Base-by-base conservation (phyloP, 2,329 filamentous ascomycete species). In the Phaeosphaeria sp. region DNA sequence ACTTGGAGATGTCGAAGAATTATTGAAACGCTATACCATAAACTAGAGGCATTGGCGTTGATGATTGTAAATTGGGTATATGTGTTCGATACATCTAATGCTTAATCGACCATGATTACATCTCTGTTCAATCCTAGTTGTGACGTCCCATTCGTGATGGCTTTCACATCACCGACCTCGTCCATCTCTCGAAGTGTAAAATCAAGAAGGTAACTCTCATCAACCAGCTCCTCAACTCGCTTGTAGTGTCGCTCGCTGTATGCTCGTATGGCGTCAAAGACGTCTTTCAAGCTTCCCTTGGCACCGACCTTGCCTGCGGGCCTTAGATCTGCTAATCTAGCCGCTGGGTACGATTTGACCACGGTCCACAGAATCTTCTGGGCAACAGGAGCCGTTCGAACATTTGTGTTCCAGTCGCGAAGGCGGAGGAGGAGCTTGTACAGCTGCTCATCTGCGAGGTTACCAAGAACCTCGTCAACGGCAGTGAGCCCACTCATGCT, bases 351-450 rank as follows among this genome's bases (percentile, higher is more conserved):
- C 58, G 88, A 90, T 64, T 88, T 87, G 51, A 97, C 87, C 7
- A 99, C 73, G 1, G 90, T 87, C 81, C 88, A 90, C 7, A 99
- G 80, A 15, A 99, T 89, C 33, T 89, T 87, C 78, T 99, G 95
- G 0, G 95, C 91, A 1, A 98, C 88, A 5, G 89, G 85, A 0
- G 93, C 89, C 3, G 92, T 96, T 60, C 92, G 86, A 0, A 92
- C 93, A 68, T 98, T 98, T 4, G 95, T 96, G 75, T 99, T 99
- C 95, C 95, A 99, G 79, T 99, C 95, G 46, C 96, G 86, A 46
- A 97, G 79, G 57, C 95, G 85, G 39, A 94, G 82, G 0, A 99
- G 84, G 15, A 99, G 84, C 6, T 87, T 83, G 78, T 92, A 96
- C 15, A 99, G 85, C 74, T 98, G 94, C 66, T 94, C 90, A 66